A percentile compares a stretch with the other conserved stretches of the same genome.
These are phyloP conservation scores for Adansonia grandidieri DNA, from an alignment of 441 rosid genomes.

Conservation along the genomic window DNA sequence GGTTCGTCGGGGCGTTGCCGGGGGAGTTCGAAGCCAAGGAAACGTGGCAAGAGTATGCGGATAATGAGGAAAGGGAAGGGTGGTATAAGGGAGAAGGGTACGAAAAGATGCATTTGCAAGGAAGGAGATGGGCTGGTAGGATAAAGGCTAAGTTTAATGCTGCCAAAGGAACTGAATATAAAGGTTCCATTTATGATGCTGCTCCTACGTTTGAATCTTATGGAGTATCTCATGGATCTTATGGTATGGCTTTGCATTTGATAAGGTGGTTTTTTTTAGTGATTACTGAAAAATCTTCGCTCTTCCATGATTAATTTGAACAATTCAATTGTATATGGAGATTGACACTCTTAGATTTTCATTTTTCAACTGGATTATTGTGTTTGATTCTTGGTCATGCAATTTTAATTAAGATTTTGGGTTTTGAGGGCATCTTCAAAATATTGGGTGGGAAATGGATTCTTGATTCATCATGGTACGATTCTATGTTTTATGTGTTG, in stretches of 20 bases:
- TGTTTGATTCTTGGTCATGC: slow-evolving; percentile 9
- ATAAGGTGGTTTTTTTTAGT: neutral
- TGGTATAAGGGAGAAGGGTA: slow-evolving; percentile 76
- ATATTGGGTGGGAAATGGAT: neutral
- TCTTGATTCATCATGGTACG: slow-evolving; percentile 11
- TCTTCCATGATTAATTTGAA: neutral
- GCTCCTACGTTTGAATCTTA: slow-evolving; percentile 73
- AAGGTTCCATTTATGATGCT: slow-evolving; percentile 80
- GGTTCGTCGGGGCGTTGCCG: slow-evolving; percentile 61
- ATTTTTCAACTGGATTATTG: slow-evolving; percentile 8
- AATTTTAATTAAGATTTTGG: neutral
- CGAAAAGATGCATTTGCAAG: slow-evolving; percentile 75
- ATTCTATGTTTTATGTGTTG: neutral
- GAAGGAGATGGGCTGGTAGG: slow-evolving; percentile 74
- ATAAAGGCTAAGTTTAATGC: slow-evolving; percentile 46
- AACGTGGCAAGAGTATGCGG: slow-evolving; percentile 63
- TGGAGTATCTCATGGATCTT: slow-evolving; percentile 78
- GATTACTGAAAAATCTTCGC: neutral
- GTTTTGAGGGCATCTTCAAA: neutral
- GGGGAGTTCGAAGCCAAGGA: slow-evolving; percentile 54
- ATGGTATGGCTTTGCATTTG: slow-evolving; percentile 41
- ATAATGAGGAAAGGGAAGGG: slow-evolving; percentile 70
- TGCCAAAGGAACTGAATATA: slow-evolving; percentile 52
- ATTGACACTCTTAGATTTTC: neutral
- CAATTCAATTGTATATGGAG: neutral